These are phyloP conservation scores for Thelonectria discophora DNA, from an alignment of 2,329 filamentous ascomycete species.

Conservation along the genomic window DNA sequence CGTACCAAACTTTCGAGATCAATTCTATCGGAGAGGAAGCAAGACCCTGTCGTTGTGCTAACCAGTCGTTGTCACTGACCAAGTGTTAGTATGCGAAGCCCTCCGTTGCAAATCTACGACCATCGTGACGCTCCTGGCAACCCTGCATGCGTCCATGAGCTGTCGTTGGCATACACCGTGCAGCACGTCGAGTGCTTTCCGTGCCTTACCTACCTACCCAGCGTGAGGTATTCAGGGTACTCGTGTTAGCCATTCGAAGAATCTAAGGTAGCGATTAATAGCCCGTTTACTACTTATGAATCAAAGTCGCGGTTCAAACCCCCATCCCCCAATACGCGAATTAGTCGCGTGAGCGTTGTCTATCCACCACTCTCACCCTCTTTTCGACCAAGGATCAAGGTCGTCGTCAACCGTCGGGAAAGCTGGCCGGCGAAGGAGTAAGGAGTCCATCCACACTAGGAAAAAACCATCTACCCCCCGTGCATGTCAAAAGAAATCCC, in stretches of 20 bases:
- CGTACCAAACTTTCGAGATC: no score
- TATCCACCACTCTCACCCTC: slow-evolving; percentile 15
- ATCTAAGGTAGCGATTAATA: slow-evolving; percentile 9
- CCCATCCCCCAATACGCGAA: slow-evolving; percentile 11
- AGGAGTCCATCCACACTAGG: slow-evolving; percentile 6
- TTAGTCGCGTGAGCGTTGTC: slow-evolving; percentile 10
- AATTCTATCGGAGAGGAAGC: no score
- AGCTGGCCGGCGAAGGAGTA: neutral
- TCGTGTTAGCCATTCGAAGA: slow-evolving; percentile 1
- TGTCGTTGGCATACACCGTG: neutral
- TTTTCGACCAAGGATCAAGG: slow-evolving; percentile 11
- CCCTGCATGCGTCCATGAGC: neutral
- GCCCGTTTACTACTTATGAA: slow-evolving; percentile 2
- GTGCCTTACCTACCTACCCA: neutral
- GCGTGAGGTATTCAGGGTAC: neutral
- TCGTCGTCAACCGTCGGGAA: neutral
- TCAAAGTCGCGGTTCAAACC: slow-evolving; percentile 14
- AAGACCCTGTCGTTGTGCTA: no score
- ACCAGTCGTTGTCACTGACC: no score
- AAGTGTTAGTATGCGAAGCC: no score
- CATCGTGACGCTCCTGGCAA: no score
- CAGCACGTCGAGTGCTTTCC: neutral
- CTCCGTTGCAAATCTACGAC: no score
- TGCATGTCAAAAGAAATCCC: slow-evolving; percentile 9
- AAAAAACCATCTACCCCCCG: slow-evolving; percentile 1